phyloP scores from a whole-genome alignment of 441 rosid genomes.

The Caryocar brasiliense region DNA sequence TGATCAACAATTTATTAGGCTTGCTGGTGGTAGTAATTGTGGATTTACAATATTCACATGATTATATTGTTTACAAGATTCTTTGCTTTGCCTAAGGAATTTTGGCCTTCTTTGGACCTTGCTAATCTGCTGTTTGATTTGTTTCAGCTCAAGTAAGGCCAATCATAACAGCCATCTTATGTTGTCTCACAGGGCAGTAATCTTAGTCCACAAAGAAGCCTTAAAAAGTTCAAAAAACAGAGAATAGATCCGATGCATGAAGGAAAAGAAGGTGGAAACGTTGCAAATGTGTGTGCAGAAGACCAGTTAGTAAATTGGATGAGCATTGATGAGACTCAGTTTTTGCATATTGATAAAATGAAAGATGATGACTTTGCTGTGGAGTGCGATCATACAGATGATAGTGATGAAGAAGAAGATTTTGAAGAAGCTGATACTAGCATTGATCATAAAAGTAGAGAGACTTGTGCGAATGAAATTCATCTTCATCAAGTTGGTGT shows the following conservation, averaged over 20 bases:
- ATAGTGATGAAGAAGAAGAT: constrained; percentile 24
- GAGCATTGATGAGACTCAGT: constrained; percentile 26
- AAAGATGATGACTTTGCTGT: constrained; percentile 21
- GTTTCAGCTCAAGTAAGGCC: no score
- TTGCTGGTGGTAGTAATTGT: no score
- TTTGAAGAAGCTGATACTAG: constrained; percentile 20
- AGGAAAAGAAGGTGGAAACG: constrained; percentile 15
- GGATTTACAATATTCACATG: no score
- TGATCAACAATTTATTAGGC: no score
- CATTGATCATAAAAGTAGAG: constrained; percentile 8
- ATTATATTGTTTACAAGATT: no score
- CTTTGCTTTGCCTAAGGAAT: no score
- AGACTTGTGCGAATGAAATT: constrained; percentile 1
- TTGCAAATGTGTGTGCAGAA: constrained; percentile 2
- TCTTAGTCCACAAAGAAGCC: constrained; percentile 17
- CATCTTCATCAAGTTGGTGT: constrained; percentile 5
- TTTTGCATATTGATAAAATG: constrained; percentile 16
- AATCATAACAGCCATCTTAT: no score
- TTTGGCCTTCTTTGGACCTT: no score
- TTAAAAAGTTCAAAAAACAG: constrained; percentile 30
- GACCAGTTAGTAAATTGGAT: constrained; percentile 32
- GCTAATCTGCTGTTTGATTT: no score
- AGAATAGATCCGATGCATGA: constrained; percentile 8
- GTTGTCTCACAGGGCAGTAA: constrained; percentile 23
- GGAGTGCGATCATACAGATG: constrained; percentile 25